Conservation (phyloP, 163 green algal genomes). For the Chlorella variabilis region DNA sequence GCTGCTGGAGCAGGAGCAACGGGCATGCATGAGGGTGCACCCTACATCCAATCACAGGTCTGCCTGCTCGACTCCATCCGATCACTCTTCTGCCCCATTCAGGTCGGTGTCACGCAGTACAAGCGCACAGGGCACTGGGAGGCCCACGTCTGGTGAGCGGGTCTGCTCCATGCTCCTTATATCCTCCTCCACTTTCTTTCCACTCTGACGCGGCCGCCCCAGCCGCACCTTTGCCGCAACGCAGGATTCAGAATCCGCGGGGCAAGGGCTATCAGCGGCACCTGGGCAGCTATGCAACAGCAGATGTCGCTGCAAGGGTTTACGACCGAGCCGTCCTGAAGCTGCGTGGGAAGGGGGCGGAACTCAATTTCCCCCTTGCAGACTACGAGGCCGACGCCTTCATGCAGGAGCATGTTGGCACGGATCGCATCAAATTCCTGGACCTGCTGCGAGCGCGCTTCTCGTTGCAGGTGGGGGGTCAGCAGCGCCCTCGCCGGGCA, state of each 20-base stretch:
- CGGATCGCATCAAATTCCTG: slow-evolving; percentile 33
- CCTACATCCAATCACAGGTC: too few species aligned
- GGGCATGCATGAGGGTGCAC: too few species aligned
- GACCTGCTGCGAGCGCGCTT: slow-evolving; percentile 35
- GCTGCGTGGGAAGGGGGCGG: slow-evolving; percentile 49
- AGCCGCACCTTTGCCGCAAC: too few species aligned
- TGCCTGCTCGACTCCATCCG: too few species aligned
- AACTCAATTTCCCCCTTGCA: slow-evolving; percentile 52
- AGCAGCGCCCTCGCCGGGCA: not conserved
- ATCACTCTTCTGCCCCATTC: not conserved
- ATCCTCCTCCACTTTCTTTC: too few species aligned
- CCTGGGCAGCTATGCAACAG: slow-evolving; percentile 39
- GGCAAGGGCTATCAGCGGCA: slow-evolving; percentile 50
- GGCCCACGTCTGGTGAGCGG: slow-evolving; percentile 44
- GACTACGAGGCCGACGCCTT: slow-evolving; percentile 42
- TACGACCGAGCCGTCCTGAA: slow-evolving; percentile 60
- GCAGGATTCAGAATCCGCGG: slow-evolving; percentile 30
- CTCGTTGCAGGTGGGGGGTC: not conserved
- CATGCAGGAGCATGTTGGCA: slow-evolving; percentile 32
- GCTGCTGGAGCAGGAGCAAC: too few species aligned
- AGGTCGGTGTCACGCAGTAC: slow-evolving; percentile 41
- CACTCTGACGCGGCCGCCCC: too few species aligned
- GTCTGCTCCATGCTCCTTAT: not conserved
- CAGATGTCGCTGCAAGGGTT: slow-evolving; percentile 45
- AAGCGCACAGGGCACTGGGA: slow-evolving; percentile 48